These are phyloP conservation scores for Gracilaria vermiculophylla DNA, from an alignment of 23 red algal species.

Conservation along the genomic window DNA sequence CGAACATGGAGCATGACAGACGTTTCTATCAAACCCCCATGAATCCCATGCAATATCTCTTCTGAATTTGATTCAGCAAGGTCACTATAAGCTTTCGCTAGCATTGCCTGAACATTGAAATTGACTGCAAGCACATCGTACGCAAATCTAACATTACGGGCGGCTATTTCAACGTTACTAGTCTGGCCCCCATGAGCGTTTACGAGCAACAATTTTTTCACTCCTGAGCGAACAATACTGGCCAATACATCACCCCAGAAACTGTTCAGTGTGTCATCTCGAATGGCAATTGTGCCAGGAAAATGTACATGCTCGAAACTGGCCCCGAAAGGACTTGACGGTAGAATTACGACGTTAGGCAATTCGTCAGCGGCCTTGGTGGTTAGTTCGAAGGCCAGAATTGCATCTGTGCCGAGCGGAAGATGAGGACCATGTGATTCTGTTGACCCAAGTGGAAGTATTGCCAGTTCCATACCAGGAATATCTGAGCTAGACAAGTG, in stretches of 20 bases:
- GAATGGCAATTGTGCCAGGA: slow-evolving; percentile 57
- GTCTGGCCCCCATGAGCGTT: slow-evolving; percentile 76
- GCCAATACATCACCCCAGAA: slow-evolving; percentile 25
- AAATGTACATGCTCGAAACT: slow-evolving; percentile 52
- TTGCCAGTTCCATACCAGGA: neutral
- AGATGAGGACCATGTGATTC: slow-evolving; percentile 69
- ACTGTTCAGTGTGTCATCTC: slow-evolving; percentile 24
- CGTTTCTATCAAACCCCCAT: slow-evolving; percentile 68
- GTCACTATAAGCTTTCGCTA: slow-evolving; percentile 8
- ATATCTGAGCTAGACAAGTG: neutral
- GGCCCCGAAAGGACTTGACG: slow-evolving; percentile 41
- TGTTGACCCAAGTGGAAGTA: slow-evolving; percentile 60
- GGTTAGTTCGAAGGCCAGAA: slow-evolving; percentile 10
- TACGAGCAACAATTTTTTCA: slow-evolving; percentile 29
- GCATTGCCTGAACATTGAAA: slow-evolving; percentile 61
- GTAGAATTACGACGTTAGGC: neutral
- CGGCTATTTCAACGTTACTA: slow-evolving; percentile 41
- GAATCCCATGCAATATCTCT: slow-evolving; percentile 53
- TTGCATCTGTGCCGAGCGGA: slow-evolving; percentile 61
- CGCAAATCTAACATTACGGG: slow-evolving; percentile 37
- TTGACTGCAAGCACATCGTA: slow-evolving; percentile 13
- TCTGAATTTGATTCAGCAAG: neutral
- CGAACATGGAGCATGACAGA: slow-evolving; percentile 51
- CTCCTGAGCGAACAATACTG: slow-evolving; percentile 13
- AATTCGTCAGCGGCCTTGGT: neutral